Evolutionary conservation across 2,329 filamentous ascomycete species (phyloP), one percentile per base, ranked within the genome.

Genomic region (Chaetomium olivaceum): DNA sequence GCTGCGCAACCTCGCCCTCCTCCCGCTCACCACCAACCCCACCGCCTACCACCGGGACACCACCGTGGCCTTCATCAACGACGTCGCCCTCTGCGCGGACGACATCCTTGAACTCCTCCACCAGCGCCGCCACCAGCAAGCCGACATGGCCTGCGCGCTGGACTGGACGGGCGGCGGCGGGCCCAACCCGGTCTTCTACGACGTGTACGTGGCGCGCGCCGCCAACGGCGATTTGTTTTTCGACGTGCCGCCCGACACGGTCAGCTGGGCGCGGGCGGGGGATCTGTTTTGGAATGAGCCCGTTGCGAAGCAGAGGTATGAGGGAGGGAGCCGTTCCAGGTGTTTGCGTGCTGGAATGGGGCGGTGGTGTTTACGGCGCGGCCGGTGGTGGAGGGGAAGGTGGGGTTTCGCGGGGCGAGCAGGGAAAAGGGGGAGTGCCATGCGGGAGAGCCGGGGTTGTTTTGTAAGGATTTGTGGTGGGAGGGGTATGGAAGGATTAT

Each of bases 321-420:
- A 57, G 68, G 66, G 0, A 73, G 77, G 27, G 73, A 75, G 19
- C 84, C 85, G 0, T 83, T 87, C 65, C 86, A 87, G 71, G 85
- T 87, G 0, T 87, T 85, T 66, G 73, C 84, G 0, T 88, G 86
- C 73, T 88, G 86, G 85, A 87, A 87, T 66, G 86, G 86, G 2
- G 83, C 81, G 0, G 77, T 79, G 0, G 80, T 78, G 0, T 81
- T 87, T 58, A 76, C 76, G 0, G 84, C 83, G 0, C 73, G 75
- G 46, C 82, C 84, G 0, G 12, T 63, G 9, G 64, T 85, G 4
- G 74, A 79, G 19, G 71, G 75, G 0, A 75, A 75, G 8, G 72
- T 87, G 2, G 67, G 71, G 4, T 87, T 87, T 70, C 78, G 85
- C 1, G 72, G 70, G 1, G 71, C 75, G 7, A 64, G 72, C 14